These are phyloP conservation scores for Jaenimonas drosophilae DNA, from an alignment of 208 protist species.

Conservation along the genomic window DNA sequence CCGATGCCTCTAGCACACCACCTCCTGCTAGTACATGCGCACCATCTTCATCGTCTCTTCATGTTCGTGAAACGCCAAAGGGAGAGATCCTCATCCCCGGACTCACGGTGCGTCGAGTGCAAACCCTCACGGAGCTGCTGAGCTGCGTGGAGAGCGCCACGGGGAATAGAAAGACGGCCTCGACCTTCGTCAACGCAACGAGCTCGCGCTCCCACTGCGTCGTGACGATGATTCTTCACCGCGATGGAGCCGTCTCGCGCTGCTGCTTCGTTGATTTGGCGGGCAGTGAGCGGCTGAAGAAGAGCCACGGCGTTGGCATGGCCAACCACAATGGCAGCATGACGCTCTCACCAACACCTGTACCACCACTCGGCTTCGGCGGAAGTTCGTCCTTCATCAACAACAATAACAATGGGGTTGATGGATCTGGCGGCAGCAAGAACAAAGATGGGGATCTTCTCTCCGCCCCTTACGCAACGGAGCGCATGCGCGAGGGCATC, in stretches of 20 bases:
- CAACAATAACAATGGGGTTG: neutral
- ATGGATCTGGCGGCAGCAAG: neutral
- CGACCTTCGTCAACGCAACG: conserved; percentile 88
- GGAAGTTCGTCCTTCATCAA: neutral
- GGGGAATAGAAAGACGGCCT: conserved; percentile 83
- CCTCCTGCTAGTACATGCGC: neutral
- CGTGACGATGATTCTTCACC: conserved; percentile 80
- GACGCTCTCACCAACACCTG: too few species aligned
- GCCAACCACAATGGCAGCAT: neutral
- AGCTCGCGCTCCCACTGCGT: conserved; percentile 91
- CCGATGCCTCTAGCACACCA: neutral
- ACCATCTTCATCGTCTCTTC: conserved; percentile 11
- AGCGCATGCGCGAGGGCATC: conserved; percentile 88
- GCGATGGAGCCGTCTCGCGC: conserved; percentile 41
- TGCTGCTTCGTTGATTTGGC: conserved; percentile 93
- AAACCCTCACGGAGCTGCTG: conserved; percentile 55
- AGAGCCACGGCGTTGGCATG: conserved; percentile 33
- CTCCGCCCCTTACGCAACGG: conserved; percentile 14
- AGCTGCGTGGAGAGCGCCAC: conserved; percentile 70
- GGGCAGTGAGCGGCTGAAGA: conserved; percentile 88
- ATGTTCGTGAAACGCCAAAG: conserved; percentile 80
- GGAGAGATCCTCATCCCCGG: conserved; percentile 75
- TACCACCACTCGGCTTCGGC: neutral
- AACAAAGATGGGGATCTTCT: conserved; percentile 3
- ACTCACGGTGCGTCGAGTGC: conserved; percentile 56